phyloP scores from a whole-genome alignment of 352 stramenopile species.

The Pythium rishiriense region DNA sequence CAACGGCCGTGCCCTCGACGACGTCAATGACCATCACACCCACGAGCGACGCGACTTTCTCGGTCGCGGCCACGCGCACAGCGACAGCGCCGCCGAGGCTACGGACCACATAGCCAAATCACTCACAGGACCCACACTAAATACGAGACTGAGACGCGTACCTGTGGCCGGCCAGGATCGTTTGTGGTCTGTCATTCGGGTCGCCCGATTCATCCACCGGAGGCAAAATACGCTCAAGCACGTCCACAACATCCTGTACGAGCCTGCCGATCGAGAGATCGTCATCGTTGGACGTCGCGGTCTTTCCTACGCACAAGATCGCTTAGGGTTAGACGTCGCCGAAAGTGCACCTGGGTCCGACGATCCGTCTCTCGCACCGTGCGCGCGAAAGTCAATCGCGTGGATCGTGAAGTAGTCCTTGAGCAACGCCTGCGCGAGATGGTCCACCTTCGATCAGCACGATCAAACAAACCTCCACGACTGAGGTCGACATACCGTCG shows the following conservation, averaged over 20 bases:
- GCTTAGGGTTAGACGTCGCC: no score
- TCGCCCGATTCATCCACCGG: slow-evolving; percentile 18
- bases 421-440: slow-evolving; percentile 61
- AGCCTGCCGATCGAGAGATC: slow-evolving; percentile 78
- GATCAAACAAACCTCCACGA: neutral
- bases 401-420: slow-evolving; percentile 80
- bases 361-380: slow-evolving; percentile 40
- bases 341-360: no score
- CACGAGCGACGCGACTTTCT: slow-evolving; percentile 59
- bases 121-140: neutral
- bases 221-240: slow-evolving; percentile 60
- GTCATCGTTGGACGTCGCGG: slow-evolving; percentile 52
- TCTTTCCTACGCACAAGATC: slow-evolving; percentile 34
- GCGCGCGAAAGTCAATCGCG: slow-evolving; percentile 82
- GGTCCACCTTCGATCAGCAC: neutral
- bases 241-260: slow-evolving; percentile 62
- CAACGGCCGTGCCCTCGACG: slow-evolving; percentile 84
- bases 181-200: slow-evolving; percentile 45
- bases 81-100: slow-evolving; percentile 80
- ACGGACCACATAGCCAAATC: neutral
- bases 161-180: slow-evolving; percentile 82
- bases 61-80: slow-evolving; percentile 65
- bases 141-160: slow-evolving; percentile 14
- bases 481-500: slow-evolving; percentile 41
- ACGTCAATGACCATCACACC: slow-evolving; percentile 90